Base-by-base conservation (phyloP, 2,329 filamentous ascomycete genomes). In the Colletotrichum plurivorum region DNA sequence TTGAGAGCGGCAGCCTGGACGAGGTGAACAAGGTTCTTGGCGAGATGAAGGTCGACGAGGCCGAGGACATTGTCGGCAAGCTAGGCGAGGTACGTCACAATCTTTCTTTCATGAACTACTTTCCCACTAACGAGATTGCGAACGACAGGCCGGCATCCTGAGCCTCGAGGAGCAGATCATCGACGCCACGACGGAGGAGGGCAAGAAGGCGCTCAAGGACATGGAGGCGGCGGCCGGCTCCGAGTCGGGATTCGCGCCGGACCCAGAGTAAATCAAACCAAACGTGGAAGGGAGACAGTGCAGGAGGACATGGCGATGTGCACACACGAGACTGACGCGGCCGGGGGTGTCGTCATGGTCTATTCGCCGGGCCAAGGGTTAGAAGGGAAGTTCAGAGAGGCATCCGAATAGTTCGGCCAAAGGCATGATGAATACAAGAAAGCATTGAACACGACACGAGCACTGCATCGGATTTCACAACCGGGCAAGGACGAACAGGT, bases 121-220 rank as follows among this genome's bases (percentile, higher is more conserved):
- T 36, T 36, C 8, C 10, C 7, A 59, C 78, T 81, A 71, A 81
- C 69, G 18, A 67, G 45, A 53, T 54, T 52, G 13, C 56, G 39
- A 53, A 51, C 36, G 41, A 60, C 71, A 91, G 83, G 94, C 94
- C 16, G 94, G 93, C 45, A 95, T 98, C 85, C 82, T 99, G 73
- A 97, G 93, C 78, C 80, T 99, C 58, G 94, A 98, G 79, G 91
- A 97, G 77, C 91, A 97, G 57, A 94, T 99, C 59, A 97, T 99
- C 73, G 96, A 99, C 82, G 94, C 94, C 1, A 99, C 94, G 53
- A 97, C 95, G 2, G 92, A 94, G 77, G 91, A 96, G 78, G 95
- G 95, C 3, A 88, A 92, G 84, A 89, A 91, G 78, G 90, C 91
- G 77, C 85, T 95, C 74, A 92, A 93, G 82, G 89, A 94, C 73